Evolutionary conservation across 768 basidiomycete species (phyloP), one percentile per base, ranked within the genome.

Genomic region (Russula foetens): DNA sequence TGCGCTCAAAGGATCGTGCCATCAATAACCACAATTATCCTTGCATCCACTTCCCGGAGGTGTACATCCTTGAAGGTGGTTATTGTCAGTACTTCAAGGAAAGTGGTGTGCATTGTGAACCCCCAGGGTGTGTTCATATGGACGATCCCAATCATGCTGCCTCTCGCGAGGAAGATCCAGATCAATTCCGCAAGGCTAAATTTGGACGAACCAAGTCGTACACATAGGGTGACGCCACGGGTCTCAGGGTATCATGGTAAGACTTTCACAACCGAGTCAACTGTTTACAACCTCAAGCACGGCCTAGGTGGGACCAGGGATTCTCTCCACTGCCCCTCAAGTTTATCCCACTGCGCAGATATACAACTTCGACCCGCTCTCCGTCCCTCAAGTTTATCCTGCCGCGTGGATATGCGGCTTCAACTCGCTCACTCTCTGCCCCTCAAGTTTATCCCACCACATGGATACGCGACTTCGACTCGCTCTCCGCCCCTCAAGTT

Each of bases 61-160:
- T 98, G 19, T 99, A 98, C 75, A 83, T 99, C 67, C 83, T 99
- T 8, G 92, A 97, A 75, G 97, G 97, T 39, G 97, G 97, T 14
- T 99, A 98, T 73, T 92, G 85, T 66, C 81, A 84, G 45, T 98
- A 93, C 76, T 97, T 80, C 76, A 83, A 85, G 66, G 74, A 77
- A 24, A 86, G 82, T 53, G 75, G 83, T 2, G 70, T 74, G 31
- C 86, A 85, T 47, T 98, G 96, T 75, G 77, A 88, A 49, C 95
- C 92, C 0, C 76, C 75, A 19, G 86, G 81, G 1, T 99, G 98
- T 69, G 86, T 96, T 44, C 84, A 81, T 7, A 99, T 99, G 97
- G 93, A 98, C 69, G 94, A 98, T 71, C 94, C 94, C 2, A 80
- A 79, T 47, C 86, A 96, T 71, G 82, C 85, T 21, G 76, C 78